These are phyloP conservation scores for Aulographum hederae DNA, from an alignment of 2,329 filamentous ascomycete species.

Conservation along the genomic window DNA sequence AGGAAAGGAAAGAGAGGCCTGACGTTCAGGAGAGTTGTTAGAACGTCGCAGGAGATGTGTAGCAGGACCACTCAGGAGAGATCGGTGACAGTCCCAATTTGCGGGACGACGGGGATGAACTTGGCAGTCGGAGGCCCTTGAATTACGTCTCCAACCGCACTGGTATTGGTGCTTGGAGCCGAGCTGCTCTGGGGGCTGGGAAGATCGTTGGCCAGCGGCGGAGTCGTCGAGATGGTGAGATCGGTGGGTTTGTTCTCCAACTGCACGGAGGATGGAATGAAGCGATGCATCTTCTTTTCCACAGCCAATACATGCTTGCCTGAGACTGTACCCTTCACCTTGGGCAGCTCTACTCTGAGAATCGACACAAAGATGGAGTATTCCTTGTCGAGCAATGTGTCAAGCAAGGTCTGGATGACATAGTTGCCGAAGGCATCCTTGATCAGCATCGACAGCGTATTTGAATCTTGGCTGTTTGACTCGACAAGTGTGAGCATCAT, in stretches of 20 bases:
- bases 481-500: slow-evolving; percentile 33
- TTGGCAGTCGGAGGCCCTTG: no score
- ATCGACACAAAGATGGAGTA: slow-evolving; percentile 21
- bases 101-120: no score
- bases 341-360: slow-evolving; percentile 25
- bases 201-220: slow-evolving; percentile 1
- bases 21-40: no score
- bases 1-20: no score
- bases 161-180: not conserved
- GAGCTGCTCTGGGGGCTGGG: not conserved
- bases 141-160: not conserved
- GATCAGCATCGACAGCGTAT: slow-evolving; percentile 55
- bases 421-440: slow-evolving; percentile 91
- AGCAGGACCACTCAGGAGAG: no score
- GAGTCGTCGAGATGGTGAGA: not conserved
- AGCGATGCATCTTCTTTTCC: slow-evolving; percentile 30
- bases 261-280: no score
- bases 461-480: slow-evolving; percentile 23
- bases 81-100: no score
- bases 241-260: no score
- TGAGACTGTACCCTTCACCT: slow-evolving; percentile 21
- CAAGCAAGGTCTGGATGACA: slow-evolving; percentile 67
- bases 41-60: no score
- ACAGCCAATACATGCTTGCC: slow-evolving; percentile 27
- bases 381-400: slow-evolving; percentile 21